Conservation (phyloP, 805 yeast genomes). For the Candida ascalaphidarum region DNA sequence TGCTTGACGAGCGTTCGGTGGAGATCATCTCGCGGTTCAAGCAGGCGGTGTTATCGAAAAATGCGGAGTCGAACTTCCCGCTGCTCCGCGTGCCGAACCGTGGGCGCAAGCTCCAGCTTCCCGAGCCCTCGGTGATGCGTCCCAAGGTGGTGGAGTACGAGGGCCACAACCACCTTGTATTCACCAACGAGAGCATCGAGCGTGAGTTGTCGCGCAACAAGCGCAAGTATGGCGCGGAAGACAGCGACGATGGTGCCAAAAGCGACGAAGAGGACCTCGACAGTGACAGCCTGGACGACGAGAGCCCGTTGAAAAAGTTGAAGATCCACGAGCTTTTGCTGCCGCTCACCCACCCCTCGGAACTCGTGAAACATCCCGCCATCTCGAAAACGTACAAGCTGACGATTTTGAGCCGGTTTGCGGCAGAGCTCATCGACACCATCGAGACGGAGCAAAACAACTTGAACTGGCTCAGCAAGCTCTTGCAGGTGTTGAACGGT, state of each 20-base stretch:
- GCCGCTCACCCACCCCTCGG: slow-evolving; percentile 77
- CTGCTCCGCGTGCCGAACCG: slow-evolving; percentile 15
- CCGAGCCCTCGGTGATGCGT: slow-evolving; percentile 3
- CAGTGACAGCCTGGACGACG: slow-evolving; percentile 7
- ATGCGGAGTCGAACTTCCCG: slow-evolving; percentile 2
- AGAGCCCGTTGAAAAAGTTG: slow-evolving; percentile 18
- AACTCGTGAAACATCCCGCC: slow-evolving; percentile 63
- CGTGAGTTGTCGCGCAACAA: slow-evolving; percentile 17
- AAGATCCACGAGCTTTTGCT: slow-evolving; percentile 45
- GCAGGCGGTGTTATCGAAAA: slow-evolving; percentile 20
- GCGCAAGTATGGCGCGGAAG: slow-evolving; percentile 13
- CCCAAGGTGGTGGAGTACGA: slow-evolving; percentile 30
- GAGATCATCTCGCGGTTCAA: slow-evolving; percentile 31
- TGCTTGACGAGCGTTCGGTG: slow-evolving; percentile 30
- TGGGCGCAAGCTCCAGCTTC: slow-evolving; percentile 23
- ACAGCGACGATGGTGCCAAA: slow-evolving; percentile 1
- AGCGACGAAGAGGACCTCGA: slow-evolving; percentile 12
- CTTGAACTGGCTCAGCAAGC: slow-evolving; percentile 59
- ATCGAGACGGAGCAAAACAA: slow-evolving; percentile 77
- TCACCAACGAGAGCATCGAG: slow-evolving; percentile 27
- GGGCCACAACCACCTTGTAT: slow-evolving; percentile 25
- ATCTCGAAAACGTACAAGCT: slow-evolving; percentile 57
- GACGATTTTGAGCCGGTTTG: slow-evolving; percentile 43
- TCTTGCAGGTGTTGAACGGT: slow-evolving; percentile 76
- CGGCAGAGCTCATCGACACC: slow-evolving; percentile 64